phyloP scores from a whole-genome alignment of 2,329 filamentous ascomycete genomes.

The Samsoniella hepiali region DNA sequence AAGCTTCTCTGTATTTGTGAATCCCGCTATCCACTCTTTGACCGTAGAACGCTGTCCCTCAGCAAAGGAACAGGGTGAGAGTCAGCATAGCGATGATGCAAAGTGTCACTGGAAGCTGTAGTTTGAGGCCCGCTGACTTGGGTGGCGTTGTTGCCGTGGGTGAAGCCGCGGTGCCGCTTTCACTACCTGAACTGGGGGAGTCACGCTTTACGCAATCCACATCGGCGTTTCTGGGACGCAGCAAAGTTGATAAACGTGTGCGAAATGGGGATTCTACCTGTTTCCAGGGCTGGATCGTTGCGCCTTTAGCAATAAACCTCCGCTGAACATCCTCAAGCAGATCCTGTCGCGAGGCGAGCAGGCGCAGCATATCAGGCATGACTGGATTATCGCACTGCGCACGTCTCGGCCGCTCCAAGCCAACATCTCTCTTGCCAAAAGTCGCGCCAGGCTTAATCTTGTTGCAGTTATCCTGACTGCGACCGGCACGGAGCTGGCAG shows the following conservation, averaged over 20 bases:
- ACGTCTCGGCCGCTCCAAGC: conserved; percentile 20
- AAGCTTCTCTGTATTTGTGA: neutral
- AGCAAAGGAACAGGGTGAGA: neutral
- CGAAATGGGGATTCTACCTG: neutral
- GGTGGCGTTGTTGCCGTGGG: neutral
- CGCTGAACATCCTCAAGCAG: conserved; percentile 26
- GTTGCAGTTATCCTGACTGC: conserved; percentile 52
- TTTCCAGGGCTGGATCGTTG: conserved; percentile 10
- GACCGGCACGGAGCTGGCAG: conserved; percentile 49
- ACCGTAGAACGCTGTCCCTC: neutral
- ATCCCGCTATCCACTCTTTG: neutral
- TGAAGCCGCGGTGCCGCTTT: neutral
- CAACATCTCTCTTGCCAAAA: conserved; percentile 31
- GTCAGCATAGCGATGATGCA: neutral
- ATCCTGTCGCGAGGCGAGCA: conserved; percentile 28
- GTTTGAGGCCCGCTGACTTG: neutral
- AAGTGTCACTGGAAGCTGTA: neutral
- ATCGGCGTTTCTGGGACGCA: neutral
- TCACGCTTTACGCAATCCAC: neutral
- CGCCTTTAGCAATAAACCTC: neutral
- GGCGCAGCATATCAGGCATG: conserved; percentile 28
- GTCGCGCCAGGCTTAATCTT: conserved; percentile 35
- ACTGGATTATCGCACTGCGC: conserved; percentile 33
- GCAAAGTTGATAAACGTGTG: neutral
- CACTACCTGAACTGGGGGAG: neutral